A percentile compares a stretch with the other conserved stretches of the same genome.
Evolutionary conservation across 1,284 basidiomycete genomes (phyloP).

Genomic region (Cryptococcus wingfieldii): DNA sequence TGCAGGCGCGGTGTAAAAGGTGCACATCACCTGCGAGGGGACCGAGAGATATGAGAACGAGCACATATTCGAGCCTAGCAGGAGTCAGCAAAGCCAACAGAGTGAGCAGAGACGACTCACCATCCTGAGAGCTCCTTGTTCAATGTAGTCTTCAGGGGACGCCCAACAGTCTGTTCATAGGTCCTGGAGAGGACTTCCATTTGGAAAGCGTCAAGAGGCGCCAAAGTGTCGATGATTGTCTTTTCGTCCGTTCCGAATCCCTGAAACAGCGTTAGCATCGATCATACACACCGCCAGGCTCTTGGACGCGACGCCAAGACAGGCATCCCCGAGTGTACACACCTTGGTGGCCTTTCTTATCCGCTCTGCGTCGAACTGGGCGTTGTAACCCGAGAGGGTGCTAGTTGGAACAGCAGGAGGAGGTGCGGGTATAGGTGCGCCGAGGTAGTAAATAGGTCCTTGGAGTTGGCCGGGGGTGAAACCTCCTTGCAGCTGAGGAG

Average conservation of each 20-base stretch:
- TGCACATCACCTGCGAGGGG: constrained; percentile 45
- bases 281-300: not conserved
- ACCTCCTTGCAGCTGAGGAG: constrained; percentile 9
- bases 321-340: constrained; percentile 3
- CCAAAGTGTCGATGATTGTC: constrained; percentile 41
- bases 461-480: constrained; percentile 18
- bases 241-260: constrained; percentile 49
- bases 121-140: constrained; percentile 49
- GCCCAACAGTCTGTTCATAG: constrained; percentile 44
- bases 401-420: constrained; percentile 40
- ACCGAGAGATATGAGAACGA: constrained; percentile 45
- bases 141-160: constrained; percentile 38
- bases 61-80: constrained; percentile 44
- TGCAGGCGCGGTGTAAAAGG: constrained; percentile 44
- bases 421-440: constrained; percentile 41
- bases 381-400: constrained; percentile 41
- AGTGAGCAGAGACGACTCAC: constrained; percentile 14
- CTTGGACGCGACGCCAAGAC: not conserved
- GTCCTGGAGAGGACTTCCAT: constrained; percentile 44
- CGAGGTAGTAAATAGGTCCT: constrained; percentile 34
- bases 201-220: constrained; percentile 47
- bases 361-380: constrained; percentile 46
- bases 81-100: not conserved
- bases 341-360: constrained; percentile 50
- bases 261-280: constrained; percentile 10